Base-by-base conservation (phyloP, 208 protist species). In the Phytomonas francai region DNA sequence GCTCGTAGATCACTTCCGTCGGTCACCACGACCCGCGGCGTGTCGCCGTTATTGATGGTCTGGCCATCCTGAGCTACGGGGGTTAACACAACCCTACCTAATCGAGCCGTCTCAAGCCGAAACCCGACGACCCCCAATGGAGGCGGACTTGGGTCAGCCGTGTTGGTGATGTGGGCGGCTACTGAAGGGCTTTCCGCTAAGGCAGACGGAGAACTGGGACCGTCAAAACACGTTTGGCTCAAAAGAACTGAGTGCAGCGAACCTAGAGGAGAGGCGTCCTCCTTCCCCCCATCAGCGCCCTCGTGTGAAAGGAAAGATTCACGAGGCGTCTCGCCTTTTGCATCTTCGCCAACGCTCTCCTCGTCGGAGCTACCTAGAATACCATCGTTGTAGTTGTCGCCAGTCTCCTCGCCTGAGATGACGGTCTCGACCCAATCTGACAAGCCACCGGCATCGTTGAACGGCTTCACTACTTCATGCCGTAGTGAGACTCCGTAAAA, bases 11-110 rank as follows among this genome's bases (percentile, higher is more conserved):
- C 34, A 5, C 62, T 59, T 56, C 72, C 81, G 54, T 89, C 80
- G 0, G 81, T 34, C 14, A 92, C 77, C 29, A 83, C 39, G 42
- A 87, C 76, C 12, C 79, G 80, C 36, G 78, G 83, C 34, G 0
- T n/a, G 33, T 28, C 0, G 27, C 45, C 57, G 11, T 1, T 12
- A 31, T 45, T 22, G 2, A 58, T 25, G 3, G 34, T n/a, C 25
- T 31, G 32, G 19, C 30, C 16, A 36, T 34, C 58, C 58, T 61
- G 8, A 22, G 58, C 11, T 12, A 34, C 19, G 58, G 39, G 39
- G 12, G 14, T 49, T 12, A 49, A 49, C 14, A 49, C 39, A 3
- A 49, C 39, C 12, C 39, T 6, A 12, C 39, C 39, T 19, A 49
- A 19, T 9, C 39, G 39, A 49, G 39, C 58, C 9, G 31, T 27